phyloP scores from a whole-genome alignment of 139 green algal species.

The Yamagishiella unicocca region DNA sequence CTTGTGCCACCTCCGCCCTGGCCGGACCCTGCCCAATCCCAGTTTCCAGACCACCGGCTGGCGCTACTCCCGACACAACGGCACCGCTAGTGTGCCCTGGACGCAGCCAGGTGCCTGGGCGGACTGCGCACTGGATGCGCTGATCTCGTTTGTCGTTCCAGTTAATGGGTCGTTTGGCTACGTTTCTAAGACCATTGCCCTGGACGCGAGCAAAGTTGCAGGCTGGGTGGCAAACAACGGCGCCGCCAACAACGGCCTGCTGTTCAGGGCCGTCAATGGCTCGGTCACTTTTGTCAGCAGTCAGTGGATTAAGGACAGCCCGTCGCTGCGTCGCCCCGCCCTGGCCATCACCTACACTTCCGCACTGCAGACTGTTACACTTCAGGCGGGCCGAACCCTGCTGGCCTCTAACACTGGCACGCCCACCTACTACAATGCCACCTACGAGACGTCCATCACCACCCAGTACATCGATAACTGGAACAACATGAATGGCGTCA shows the following conservation, averaged over 20 bases:
- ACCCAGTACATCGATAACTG: conserved; percentile 34
- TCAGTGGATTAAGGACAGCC: no score
- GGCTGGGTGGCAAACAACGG: conserved; percentile 32
- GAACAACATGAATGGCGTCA: conserved; percentile 37
- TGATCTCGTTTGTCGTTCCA: conserved; percentile 4
- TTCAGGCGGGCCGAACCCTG: conserved; percentile 9
- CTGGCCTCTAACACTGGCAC: background rate
- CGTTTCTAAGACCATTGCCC: conserved; percentile 13
- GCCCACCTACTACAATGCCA: conserved; percentile 8
- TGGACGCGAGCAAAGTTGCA: conserved; percentile 17
- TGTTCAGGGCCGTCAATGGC: conserved; percentile 23
- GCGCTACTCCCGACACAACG: conserved; percentile 9
- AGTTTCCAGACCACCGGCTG: conserved; percentile 16
- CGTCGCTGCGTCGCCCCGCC: no score
- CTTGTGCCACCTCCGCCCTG: background rate
- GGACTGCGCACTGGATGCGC: background rate
- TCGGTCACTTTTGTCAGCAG: no score
- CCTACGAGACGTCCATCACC: conserved; percentile 1
- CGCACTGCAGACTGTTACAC: background rate
- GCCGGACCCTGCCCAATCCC: no score
- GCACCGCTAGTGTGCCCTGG: background rate
- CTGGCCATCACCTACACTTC: no score
- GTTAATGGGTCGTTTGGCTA: conserved; percentile 9
- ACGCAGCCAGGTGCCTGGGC: conserved; percentile 15
- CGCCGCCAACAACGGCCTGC: conserved; percentile 30